These are phyloP conservation scores for Trypanosoma rangeli DNA, from an alignment of 208 protist genomes.

Conservation along the genomic window DNA sequence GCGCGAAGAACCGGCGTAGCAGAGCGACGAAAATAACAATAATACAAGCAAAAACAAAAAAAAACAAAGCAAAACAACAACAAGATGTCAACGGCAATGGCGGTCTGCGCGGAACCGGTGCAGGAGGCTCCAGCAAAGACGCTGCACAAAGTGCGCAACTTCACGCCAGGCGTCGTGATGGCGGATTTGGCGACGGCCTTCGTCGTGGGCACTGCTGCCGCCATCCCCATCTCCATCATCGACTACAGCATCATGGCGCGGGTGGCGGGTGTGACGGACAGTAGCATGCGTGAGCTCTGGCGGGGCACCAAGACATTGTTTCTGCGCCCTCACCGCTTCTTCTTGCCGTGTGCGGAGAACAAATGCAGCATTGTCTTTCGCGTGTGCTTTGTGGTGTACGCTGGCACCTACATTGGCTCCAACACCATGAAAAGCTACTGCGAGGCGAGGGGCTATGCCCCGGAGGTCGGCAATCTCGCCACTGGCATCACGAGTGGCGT, in stretches of 20 bases:
- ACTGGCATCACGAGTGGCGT: constrained; percentile 68
- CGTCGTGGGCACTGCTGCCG: constrained; percentile 64
- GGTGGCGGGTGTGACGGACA: constrained; percentile 73
- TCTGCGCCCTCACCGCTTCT: constrained; percentile 81
- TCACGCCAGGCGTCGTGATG: constrained; percentile 43
- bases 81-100: constrained; percentile 10
- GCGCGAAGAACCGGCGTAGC: constrained; percentile 3
- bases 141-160: constrained; percentile 51
- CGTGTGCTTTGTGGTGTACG: constrained; percentile 68
- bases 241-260: constrained; percentile 90
- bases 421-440: constrained; percentile 84
- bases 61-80: not conserved
- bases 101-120: not conserved
- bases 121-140: constrained; percentile 19
- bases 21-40: not conserved
- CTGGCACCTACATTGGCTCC: constrained; percentile 72
- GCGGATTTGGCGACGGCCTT: constrained; percentile 70
- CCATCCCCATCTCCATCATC: constrained; percentile 86
- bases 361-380: constrained; percentile 75
- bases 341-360: constrained; percentile 82
- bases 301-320: constrained; percentile 66
- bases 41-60: not conserved
- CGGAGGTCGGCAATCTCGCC: constrained; percentile 52
- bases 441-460: constrained; percentile 55
- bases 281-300: constrained; percentile 64